phyloP scores from a whole-genome alignment of 768 basidiomycete species.

The Rhodotorula kratochvilovae region DNA sequence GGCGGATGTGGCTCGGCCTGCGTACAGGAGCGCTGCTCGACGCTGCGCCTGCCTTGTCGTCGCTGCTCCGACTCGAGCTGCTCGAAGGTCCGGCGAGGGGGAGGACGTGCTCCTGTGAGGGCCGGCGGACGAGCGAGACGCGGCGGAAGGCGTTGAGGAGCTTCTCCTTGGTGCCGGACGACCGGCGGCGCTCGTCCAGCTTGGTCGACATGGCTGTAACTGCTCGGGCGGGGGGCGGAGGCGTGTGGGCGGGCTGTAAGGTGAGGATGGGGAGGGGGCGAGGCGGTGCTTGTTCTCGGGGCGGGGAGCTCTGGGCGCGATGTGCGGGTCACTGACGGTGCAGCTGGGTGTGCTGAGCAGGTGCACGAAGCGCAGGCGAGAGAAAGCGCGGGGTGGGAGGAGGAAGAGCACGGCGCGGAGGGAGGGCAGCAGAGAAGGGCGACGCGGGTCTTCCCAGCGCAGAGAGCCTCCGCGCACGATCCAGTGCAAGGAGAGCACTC shows the following conservation, averaged over 20 bases:
- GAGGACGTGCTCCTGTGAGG: slow-evolving; percentile 2
- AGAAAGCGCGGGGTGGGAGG: too few species aligned
- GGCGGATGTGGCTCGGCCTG: background rate
- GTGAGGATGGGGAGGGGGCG: background rate
- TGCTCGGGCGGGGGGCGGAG: background rate
- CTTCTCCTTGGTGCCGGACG: background rate
- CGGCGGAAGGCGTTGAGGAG: slow-evolving; percentile 14
- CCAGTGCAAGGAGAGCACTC: too few species aligned
- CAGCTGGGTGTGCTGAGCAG: too few species aligned
- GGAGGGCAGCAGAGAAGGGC: too few species aligned
- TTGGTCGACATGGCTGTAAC: background rate
- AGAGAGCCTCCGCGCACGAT: too few species aligned
- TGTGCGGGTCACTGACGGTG: too few species aligned
- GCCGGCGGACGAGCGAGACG: slow-evolving; percentile 5
- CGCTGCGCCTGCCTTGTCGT: too few species aligned
- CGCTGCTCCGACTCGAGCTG: background rate
- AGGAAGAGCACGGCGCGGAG: too few species aligned
- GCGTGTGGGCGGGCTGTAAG: too few species aligned
- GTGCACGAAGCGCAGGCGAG: too few species aligned
- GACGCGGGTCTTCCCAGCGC: too few species aligned
- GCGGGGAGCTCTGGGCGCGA: background rate
- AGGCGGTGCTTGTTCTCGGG: too few species aligned
- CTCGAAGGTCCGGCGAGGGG: background rate
- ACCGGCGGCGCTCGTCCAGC: background rate
- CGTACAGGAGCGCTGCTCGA: background rate